Evolutionary conservation across 2,329 filamentous ascomycete genomes (phyloP).

Genomic region (Talaromyces verruculosus): DNA sequence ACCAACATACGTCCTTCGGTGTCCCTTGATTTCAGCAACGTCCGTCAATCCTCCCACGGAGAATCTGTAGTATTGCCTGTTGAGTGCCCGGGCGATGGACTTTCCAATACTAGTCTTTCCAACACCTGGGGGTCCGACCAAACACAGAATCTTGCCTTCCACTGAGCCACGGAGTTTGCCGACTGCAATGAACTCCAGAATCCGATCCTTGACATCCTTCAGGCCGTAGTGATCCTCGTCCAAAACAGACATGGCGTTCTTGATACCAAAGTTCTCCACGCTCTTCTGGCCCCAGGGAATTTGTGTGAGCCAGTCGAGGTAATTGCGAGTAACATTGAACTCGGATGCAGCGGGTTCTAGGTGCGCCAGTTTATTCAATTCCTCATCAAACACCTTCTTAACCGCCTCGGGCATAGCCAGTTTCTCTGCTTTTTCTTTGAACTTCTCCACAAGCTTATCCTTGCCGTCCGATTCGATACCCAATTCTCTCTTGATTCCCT

Average conservation of each 20-base stretch:
- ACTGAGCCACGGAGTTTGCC: conserved; percentile 95
- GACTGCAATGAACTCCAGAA: conserved; percentile 96
- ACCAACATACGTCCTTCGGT: conserved; percentile 93
- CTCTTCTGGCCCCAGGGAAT: conserved; percentile 96
- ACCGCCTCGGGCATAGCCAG: conserved; percentile 96
- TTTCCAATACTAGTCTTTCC: conserved; percentile 99
- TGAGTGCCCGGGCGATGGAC: conserved; percentile 90
- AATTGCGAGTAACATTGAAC: conserved; percentile 98
- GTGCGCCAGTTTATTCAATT: conserved; percentile 94
- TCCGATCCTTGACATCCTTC: conserved; percentile 98
- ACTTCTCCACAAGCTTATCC: conserved; percentile 95
- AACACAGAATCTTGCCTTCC: conserved; percentile 96
- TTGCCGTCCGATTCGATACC: conserved; percentile 97
- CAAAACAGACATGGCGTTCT: conserved; percentile 83
- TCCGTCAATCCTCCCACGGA: conserved; percentile 95
- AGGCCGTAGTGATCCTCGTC: conserved; percentile 96
- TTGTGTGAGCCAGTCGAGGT: conserved; percentile 97
- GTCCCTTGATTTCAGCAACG: conserved; percentile 98
- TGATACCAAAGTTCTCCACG: conserved; percentile 93
- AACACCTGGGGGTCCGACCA: conserved; percentile 94
- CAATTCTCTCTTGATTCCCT: conserved; percentile 91
- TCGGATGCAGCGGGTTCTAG: conserved; percentile 94
- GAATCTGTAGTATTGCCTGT: conserved; percentile 96
- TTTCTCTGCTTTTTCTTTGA: conserved; percentile 91
- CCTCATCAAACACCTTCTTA: conserved; percentile 96